Base-by-base conservation (phyloP, 2,329 filamentous ascomycete species). In the Aureobasidium sp. region DNA sequence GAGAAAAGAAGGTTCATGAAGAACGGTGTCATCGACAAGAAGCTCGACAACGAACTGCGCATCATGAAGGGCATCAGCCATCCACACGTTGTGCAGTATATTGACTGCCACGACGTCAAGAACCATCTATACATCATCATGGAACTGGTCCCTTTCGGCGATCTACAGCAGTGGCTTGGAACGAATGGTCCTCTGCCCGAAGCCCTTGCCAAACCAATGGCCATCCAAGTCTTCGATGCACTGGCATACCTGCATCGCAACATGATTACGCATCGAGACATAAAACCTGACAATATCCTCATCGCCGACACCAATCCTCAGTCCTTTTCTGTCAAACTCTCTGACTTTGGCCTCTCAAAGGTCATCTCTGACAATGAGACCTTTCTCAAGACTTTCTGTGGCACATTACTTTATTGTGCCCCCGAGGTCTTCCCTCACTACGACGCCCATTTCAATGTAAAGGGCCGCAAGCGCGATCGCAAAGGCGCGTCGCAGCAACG, bases 221-320 rank as follows among this genome's bases (percentile, higher is more conserved):
- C 91, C 1, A 73, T 77, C 22, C 91, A 96, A 72, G 83, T 97
- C 39, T 77, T 97, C 47, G 84, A 87, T 67, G 93, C 93, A 1
- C 78, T 99, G 58, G 86, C 85, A 34, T 97, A 99, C 72, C 80
- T 99, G 9, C 94, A 99, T 73, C 79, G 82, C 59, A 87, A 89
- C 69, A 91, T 88, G 70, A 97, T 99, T 68, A 97, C 93, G 0
- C 94, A 99, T 75, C 88, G 94, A n/a, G 94, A 99, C 74, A 91
- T 99, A 71, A 99, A 99, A 72, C 94, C 94, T 0, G 94, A 99
- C 78, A 99, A 99, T 70, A 97, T 99, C 64, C 81, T 99, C 44
- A 89, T 97, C 67, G 81, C 86, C 12, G 87, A 85, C 0, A 73
- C 84, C 11, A 79, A 87, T 6, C 91, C 92, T 0, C 52, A 69